Evolutionary conservation across 2,329 filamentous ascomycete genomes (phyloP).

Genomic region (Colletotrichum tropicale): DNA sequence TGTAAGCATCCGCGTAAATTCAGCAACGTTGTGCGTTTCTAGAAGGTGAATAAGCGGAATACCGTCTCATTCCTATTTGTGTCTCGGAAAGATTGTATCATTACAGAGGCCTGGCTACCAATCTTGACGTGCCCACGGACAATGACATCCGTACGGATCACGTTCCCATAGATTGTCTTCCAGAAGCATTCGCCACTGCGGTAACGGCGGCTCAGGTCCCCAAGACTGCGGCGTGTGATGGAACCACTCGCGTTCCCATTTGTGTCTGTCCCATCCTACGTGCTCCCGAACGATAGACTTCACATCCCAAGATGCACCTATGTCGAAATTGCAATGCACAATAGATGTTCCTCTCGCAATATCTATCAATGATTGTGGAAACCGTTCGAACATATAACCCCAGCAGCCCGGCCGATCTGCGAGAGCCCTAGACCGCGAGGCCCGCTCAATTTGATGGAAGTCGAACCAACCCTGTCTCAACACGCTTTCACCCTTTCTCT

Average conservation of each 20-base stretch:
- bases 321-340: accelerated
- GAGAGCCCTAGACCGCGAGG: accelerated
- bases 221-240: background rate
- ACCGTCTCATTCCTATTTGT: background rate
- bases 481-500: background rate
- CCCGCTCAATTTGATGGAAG: background rate
- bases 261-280: accelerated
- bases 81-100: accelerated
- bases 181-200: background rate
- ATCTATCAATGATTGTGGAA: accelerated
- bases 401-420: background rate
- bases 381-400: background rate
- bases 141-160: accelerated
- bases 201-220: background rate
- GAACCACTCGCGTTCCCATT: background rate
- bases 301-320: background rate
- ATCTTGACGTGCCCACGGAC: too few species aligned
- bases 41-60: too few species aligned
- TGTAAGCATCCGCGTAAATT: too few species aligned
- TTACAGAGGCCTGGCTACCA: too few species aligned
- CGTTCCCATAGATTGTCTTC: background rate
- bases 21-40: too few species aligned
- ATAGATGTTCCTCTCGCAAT: background rate
- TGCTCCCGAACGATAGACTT: background rate
- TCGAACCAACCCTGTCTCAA: background rate